phyloP scores from a whole-genome alignment of 352 stramenopile genomes.

The Phytopythium cucurbitacearum region DNA sequence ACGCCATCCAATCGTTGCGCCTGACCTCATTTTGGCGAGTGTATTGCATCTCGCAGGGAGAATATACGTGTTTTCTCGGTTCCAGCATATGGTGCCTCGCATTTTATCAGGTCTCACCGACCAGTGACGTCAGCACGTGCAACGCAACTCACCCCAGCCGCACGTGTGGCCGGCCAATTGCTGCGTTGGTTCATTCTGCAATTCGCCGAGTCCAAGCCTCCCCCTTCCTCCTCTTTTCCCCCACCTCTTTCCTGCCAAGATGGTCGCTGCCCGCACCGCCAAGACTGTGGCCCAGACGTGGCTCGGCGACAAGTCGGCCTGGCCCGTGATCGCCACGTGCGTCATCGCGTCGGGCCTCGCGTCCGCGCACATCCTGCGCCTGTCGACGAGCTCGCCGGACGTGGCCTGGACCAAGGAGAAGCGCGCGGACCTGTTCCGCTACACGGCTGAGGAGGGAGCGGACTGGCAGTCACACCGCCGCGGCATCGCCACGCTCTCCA shows the following conservation, averaged over 20 bases:
- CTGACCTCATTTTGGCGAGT: conserved; percentile 3
- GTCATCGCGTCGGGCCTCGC: conserved; percentile 55
- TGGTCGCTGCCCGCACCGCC: conserved; percentile 42
- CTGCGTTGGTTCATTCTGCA: conserved; percentile 48
- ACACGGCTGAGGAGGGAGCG: conserved; percentile 52
- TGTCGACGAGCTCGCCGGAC: conserved; percentile 64
- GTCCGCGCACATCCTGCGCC: conserved; percentile 72
- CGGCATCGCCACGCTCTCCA: conserved; percentile 58
- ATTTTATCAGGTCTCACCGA: conserved; percentile 6
- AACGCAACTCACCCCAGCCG: conserved; percentile 1
- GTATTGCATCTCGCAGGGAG: neutral
- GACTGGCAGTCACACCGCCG: conserved; percentile 78
- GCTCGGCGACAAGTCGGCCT: conserved; percentile 75
- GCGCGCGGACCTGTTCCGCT: conserved; percentile 63
- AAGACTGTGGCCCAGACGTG: conserved; percentile 56
- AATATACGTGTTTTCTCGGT: neutral
- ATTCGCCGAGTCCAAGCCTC: conserved; percentile 39
- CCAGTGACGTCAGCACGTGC: conserved; percentile 20
- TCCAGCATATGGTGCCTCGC: conserved; percentile 3
- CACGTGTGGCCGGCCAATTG: conserved; percentile 1
- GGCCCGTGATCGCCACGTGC: conserved; percentile 71
- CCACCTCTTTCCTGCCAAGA: conserved; percentile 25
- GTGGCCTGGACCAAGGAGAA: conserved; percentile 80
- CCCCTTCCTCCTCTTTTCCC: conserved; percentile 7
- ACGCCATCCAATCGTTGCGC: neutral